Base-by-base conservation (phyloP, 2,329 filamentous ascomycete genomes). In the Neofusicoccum kwambonambiense region DNA sequence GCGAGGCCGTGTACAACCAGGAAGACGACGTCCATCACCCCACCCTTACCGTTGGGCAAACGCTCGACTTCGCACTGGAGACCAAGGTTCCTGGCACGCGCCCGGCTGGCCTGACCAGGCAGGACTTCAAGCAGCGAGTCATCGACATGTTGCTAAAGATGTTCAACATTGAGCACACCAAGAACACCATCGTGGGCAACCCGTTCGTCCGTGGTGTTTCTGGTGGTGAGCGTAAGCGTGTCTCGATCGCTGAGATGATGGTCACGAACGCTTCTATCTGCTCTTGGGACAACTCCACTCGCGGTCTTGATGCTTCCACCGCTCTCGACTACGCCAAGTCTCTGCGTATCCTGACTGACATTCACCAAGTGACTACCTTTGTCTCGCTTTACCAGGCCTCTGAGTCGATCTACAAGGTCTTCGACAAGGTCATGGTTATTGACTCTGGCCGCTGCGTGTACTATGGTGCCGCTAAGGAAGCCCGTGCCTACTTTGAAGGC, bases 131-230 rank as follows among this genome's bases (percentile, higher is more conserved):
- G 80, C 83, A 90, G 57, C 87, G 88, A 70, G 87, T 96, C 65
- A 81, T 93, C 67, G 84, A 87, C 17, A 86, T 89, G 71, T 82
- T 97, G 66, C 82, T 97, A 60, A 92, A 91, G 73, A 95, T 96
- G 90, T 96, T 97, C 82, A 95, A 94, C 74, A 96, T 97, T 62
- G 90, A 93, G 75, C 92, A 97, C 76, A 96, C 92, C 0, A 85
- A 87, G 60, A 86, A 93, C 74, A 97, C 93, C 0, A 87, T 94
- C 35, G 92, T 97, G 31, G 93, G 93, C 7, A 90, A 95, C 68
- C 86, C 87, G 0, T 92, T 94, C 68, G 85, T 95, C 19, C 88
- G 91, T 58, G 93, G 92, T 75, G 84, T 96, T 0, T 92, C 88
- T 51, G 92, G 90, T 67, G 91, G 89, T 64, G 91, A 94, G 78